Evolutionary conservation across 1,284 basidiomycete genomes (phyloP).

Genomic region (Austroboletus niveus): DNA sequence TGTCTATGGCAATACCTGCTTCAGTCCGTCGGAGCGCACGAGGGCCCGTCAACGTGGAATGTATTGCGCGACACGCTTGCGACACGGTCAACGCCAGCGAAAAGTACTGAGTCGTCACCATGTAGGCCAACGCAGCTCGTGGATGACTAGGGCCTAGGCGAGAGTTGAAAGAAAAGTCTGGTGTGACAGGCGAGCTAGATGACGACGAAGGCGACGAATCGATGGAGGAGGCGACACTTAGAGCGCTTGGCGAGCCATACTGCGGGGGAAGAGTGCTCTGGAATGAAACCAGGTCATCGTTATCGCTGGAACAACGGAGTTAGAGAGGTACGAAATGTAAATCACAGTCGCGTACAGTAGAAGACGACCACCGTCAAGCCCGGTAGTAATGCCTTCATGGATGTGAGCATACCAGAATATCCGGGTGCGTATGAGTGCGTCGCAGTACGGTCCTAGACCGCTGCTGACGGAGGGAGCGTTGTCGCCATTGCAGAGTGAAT

Average conservation of each 20-base stretch:
- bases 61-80: constrained; percentile 70
- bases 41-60: constrained; percentile 70
- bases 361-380: constrained; percentile 75
- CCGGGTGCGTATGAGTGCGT: constrained; percentile 64
- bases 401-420: constrained; percentile 86
- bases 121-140: constrained; percentile 31
- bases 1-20: constrained; percentile 52
- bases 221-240: constrained; percentile 21
- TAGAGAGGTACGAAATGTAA: constrained; percentile 4
- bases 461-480: constrained; percentile 45
- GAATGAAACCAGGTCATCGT: constrained; percentile 45
- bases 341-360: constrained; percentile 53
- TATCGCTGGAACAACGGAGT: constrained; percentile 18
- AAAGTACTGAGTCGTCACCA: constrained; percentile 39
- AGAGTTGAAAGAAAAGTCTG: constrained; percentile 34
- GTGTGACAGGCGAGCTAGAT: constrained; percentile 31
- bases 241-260: constrained; percentile 27
- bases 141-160: constrained; percentile 30
- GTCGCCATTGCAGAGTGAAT: constrained; percentile 63
- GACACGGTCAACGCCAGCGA: constrained; percentile 69
- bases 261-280: constrained; percentile 58
- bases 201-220: constrained; percentile 25
- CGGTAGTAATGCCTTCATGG: constrained; percentile 78
- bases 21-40: constrained; percentile 60
- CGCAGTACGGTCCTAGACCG: constrained; percentile 54